Conservation (phyloP, 1,284 basidiomycete genomes). For the Pseudozyma pruni region DNA sequence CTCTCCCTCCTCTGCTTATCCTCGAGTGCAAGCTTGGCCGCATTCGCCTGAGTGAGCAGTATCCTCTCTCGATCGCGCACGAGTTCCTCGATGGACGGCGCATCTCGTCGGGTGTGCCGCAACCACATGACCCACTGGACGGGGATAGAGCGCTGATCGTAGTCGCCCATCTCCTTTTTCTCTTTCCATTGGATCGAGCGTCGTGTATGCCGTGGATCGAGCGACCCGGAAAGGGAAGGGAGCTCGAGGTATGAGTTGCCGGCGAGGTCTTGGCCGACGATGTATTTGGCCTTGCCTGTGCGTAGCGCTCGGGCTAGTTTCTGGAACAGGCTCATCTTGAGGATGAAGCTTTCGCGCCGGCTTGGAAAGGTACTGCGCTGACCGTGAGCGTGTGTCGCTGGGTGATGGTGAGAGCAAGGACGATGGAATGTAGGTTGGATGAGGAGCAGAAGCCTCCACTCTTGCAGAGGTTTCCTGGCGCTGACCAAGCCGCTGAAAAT, state of each 20-base stretch:
- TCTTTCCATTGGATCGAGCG: constrained; percentile 49
- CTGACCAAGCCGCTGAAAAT: constrained; percentile 16
- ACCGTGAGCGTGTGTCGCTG: not conserved
- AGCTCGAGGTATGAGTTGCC: constrained; percentile 61
- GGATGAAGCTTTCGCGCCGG: too few species aligned
- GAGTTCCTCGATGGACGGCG: constrained; percentile 56
- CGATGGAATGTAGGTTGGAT: too few species aligned
- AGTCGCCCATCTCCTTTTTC: constrained; percentile 50
- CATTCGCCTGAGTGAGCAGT: constrained; percentile 29
- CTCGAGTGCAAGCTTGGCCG: constrained; percentile 21
- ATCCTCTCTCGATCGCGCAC: constrained; percentile 27
- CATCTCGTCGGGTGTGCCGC: constrained; percentile 54
- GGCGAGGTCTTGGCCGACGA: constrained; percentile 57
- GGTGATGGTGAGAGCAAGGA: too few species aligned
- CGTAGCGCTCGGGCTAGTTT: constrained; percentile 39
- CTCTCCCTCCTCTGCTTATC: constrained; percentile 12
- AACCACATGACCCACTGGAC: constrained; percentile 66
- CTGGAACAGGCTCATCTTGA: constrained; percentile 16
- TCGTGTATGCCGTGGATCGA: constrained; percentile 56
- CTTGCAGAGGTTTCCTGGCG: too few species aligned
- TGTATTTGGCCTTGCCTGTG: constrained; percentile 52
- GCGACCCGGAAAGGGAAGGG: constrained; percentile 51
- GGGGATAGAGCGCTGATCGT: constrained; percentile 59
- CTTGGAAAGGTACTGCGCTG: too few species aligned
- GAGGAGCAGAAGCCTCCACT: too few species aligned